Conservation (phyloP, 495 filamentous ascomycete species). For the Podospora comata region DNA sequence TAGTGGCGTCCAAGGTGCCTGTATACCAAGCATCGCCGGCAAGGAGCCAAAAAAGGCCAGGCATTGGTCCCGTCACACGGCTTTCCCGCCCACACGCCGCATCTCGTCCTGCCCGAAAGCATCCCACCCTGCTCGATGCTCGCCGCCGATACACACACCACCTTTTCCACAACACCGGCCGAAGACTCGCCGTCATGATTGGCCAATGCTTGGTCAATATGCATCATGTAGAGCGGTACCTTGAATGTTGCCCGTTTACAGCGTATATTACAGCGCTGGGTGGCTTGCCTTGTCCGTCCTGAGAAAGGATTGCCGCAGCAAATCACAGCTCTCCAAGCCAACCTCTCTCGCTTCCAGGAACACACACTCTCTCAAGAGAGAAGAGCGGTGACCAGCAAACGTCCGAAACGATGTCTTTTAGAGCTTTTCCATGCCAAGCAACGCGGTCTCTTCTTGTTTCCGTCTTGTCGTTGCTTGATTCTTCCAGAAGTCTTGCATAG, state of each 20-base stretch:
- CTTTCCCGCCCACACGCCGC: slow-evolving; percentile 15
- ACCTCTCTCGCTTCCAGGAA: not conserved
- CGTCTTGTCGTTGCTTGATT: not conserved
- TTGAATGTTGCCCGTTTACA: not conserved
- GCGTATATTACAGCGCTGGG: not conserved
- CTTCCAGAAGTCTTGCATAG: not conserved
- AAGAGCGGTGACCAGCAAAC: not conserved
- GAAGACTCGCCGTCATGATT: not conserved
- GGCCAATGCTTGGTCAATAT: not conserved
- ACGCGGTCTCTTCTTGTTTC: not conserved
- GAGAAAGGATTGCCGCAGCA: not conserved
- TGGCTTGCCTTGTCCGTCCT: not conserved
- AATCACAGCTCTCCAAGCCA: not conserved
- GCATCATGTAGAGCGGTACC: not conserved
- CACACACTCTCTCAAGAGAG: not conserved
- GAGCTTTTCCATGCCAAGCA: not conserved
- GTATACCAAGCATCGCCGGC: no score
- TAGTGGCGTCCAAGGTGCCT: not conserved
- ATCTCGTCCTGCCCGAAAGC: slow-evolving; percentile 12
- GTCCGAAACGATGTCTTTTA: not conserved
- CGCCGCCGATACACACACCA: slow-evolving; percentile 7
- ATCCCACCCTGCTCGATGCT: not conserved
- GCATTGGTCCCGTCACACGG: slow-evolving; percentile 5
- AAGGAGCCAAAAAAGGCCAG: not conserved
- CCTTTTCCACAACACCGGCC: slow-evolving; percentile 1